Evolutionary conservation across 2,329 filamentous ascomycete species (phyloP).

Genomic region (Colletotrichum sp.): DNA sequence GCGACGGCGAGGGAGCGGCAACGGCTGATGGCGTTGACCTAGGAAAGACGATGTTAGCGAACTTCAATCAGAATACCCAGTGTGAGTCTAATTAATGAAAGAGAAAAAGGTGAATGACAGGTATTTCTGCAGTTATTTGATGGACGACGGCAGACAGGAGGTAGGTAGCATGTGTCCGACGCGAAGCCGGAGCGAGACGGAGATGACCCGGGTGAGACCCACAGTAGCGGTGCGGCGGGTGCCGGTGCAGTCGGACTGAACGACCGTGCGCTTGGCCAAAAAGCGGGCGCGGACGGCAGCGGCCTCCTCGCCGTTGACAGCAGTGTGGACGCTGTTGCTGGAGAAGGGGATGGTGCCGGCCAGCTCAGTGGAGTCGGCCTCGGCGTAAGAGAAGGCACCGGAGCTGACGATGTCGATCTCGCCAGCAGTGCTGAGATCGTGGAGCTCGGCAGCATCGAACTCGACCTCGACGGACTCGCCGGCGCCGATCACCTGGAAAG

Average conservation of each 20-base stretch:
- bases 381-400: constrained; percentile 62
- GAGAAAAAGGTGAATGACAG: too few relatives aligned
- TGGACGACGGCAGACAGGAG: background rate
- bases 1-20: constrained; percentile 57
- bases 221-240: constrained; percentile 45
- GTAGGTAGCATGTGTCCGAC: background rate
- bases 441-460: constrained; percentile 61
- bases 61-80: too few relatives aligned
- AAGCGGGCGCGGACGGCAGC: constrained; percentile 52
- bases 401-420: constrained; percentile 58
- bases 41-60: background rate
- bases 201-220: background rate
- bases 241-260: constrained; percentile 60
- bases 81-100: too few relatives aligned
- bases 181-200: background rate
- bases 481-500: constrained; percentile 54
- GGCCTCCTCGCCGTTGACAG: constrained; percentile 61
- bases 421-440: constrained; percentile 57
- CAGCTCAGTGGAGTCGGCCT: constrained; percentile 57
- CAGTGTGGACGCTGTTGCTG: constrained; percentile 63
- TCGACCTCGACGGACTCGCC: constrained; percentile 55
- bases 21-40: constrained; percentile 54
- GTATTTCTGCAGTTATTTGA: too few relatives aligned
- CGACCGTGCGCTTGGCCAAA: constrained; percentile 50
- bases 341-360: constrained; percentile 59